Base-by-base conservation (phyloP, 352 stramenopile species). In the Globisporangium cederbergense region DNA sequence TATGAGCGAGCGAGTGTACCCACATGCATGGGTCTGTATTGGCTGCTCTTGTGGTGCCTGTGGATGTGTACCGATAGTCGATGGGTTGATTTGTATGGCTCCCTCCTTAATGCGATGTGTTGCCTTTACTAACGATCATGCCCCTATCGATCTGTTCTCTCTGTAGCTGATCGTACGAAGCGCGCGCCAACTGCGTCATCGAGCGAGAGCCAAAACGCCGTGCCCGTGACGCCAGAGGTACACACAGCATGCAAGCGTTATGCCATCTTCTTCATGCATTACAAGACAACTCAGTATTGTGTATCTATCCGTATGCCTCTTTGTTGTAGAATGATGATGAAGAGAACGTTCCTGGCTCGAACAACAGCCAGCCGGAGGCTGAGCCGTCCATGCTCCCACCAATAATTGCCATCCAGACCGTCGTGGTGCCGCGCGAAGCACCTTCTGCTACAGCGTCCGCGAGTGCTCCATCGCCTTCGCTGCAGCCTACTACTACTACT, bases 101-200 rank as follows among this genome's bases (percentile, higher is more conserved):
- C n/a, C 4, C 16, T 51, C n/a, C 4, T 7, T 45, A 46, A 46
- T 43, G 28, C 3, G 42, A 62, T 53, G 16, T 11, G 22, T 36
- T 22, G 25, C 25, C 22, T 14, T 22, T n/a, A 40, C 32, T 1
- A 16, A 36, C 8, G 47, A 3, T 55, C 3, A 38, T 42, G 36
- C 4, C 36, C 14, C 36, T 11, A 8, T 40, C 9, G 6, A 38
- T 55, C 14, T 32, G n/a, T 20, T 38, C 32, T n/a, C 20, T 32
- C 20, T 49, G 20, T 30, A 68, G 63, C 46, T 34, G 63, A 68
- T 32, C 63, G 63, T 28, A 68, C 20, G 9, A 68, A 68, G 30
- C 63, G 63, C n/a, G 22, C 16, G 47, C 59, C 56, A 30, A 22
- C 52, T 22, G 38, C 10, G 2, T 7, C 30, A 30, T 34, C 45